Evolutionary conservation across 2,329 filamentous ascomycete species (phyloP).

Genomic region (Sporothrix phasma): DNA sequence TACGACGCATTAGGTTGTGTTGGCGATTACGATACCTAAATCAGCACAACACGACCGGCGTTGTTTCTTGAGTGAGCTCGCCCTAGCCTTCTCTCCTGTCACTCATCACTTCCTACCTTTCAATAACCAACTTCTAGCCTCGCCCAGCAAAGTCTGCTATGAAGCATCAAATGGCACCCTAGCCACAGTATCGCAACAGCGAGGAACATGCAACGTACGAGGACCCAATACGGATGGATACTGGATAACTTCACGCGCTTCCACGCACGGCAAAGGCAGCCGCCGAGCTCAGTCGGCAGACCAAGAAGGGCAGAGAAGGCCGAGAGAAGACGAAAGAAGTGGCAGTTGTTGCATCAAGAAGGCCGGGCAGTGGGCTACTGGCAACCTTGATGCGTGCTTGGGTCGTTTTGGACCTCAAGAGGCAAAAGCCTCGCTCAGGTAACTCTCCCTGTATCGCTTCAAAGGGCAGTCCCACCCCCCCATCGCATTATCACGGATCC

Average conservation of each 20-base stretch:
- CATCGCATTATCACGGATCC: conserved; percentile 17
- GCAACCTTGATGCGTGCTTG: background rate
- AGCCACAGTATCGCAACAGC: background rate
- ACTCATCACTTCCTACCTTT: background rate
- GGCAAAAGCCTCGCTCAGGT: background rate
- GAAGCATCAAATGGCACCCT: background rate
- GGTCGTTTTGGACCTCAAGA: background rate
- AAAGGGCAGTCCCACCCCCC: background rate
- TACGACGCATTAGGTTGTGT: too few relatives aligned
- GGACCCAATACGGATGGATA: background rate
- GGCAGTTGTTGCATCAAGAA: background rate
- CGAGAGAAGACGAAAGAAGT: background rate
- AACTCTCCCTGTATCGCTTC: background rate
- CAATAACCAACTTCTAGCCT: background rate
- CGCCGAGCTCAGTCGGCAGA: background rate
- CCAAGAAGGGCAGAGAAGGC: background rate
- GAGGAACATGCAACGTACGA: too few relatives aligned
- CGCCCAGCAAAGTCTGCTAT: background rate
- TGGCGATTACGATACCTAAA: background rate
- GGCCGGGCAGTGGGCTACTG: background rate
- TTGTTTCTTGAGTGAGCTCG: background rate
- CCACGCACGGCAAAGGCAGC: background rate
- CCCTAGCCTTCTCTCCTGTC: background rate
- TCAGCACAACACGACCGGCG: background rate
- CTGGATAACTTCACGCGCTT: too few relatives aligned